Conservation (phyloP, 1,284 basidiomycete genomes). For the Clitocybe nebularis region DNA sequence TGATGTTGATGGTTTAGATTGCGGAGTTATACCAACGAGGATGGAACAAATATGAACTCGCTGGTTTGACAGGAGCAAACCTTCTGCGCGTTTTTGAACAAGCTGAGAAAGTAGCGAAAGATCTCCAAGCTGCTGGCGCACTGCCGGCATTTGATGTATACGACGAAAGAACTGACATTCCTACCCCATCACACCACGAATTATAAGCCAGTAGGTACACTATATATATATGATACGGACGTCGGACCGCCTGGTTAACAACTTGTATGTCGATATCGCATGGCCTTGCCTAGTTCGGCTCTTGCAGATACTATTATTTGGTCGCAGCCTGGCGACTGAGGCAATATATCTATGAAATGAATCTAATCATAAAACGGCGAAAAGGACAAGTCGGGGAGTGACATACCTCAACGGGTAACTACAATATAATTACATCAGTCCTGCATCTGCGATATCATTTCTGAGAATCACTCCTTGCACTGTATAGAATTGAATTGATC, state of each 20-base stretch:
- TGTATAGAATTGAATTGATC: slow-evolving; percentile 14
- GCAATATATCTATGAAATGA: background rate
- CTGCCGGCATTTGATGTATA: slow-evolving; percentile 61
- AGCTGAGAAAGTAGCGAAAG: slow-evolving; percentile 63
- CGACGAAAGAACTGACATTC: slow-evolving; percentile 57
- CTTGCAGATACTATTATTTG: background rate
- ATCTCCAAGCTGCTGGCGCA: slow-evolving; percentile 51
- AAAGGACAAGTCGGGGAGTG: no score
- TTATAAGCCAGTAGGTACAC: background rate
- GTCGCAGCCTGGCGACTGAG: background rate
- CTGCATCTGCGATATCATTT: slow-evolving; percentile 45
- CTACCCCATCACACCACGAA: slow-evolving; percentile 10
- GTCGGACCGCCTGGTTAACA: no score
- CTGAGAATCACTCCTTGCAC: slow-evolving; percentile 58
- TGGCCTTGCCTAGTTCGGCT: background rate
- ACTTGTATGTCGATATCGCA: no score
- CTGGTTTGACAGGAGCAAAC: slow-evolving; percentile 80
- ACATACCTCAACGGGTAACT: no score
- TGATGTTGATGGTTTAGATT: slow-evolving; percentile 58
- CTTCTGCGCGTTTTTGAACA: slow-evolving; percentile 74
- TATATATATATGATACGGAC: background rate
- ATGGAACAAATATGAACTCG: slow-evolving; percentile 77
- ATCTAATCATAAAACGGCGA: background rate
- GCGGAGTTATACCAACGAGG: slow-evolving; percentile 80
- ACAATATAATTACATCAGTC: slow-evolving; percentile 20